Conservation (phyloP, 164 flowering plant species). For the Litsea cubeba region DNA sequence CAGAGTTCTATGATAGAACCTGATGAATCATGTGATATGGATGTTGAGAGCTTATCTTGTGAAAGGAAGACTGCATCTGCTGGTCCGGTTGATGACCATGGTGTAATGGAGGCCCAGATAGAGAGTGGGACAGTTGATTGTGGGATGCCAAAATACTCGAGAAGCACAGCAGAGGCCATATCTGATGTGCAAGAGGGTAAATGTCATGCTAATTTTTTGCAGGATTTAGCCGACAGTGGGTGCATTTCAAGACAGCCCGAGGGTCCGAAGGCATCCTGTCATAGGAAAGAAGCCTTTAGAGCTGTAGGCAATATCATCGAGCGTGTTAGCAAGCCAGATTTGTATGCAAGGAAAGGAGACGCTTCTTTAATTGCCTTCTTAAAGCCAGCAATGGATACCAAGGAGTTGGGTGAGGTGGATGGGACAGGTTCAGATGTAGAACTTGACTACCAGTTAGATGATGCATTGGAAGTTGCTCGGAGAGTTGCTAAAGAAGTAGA, state of each 20-base stretch:
- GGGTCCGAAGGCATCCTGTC: conserved; percentile 20
- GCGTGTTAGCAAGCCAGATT: conserved; percentile 18
- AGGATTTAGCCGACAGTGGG: conserved; percentile 20
- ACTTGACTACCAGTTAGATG: conserved; percentile 63
- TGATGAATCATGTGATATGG: conserved; percentile 14
- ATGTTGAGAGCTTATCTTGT: conserved; percentile 13
- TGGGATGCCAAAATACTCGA: conserved; percentile 10
- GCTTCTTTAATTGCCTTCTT: conserved; percentile 21
- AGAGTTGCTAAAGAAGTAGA: conserved; percentile 78
- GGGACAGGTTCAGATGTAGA: conserved; percentile 43
- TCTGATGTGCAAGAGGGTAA: conserved; percentile 23
- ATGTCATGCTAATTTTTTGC: conserved; percentile 12
- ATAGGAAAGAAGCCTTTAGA: conserved; percentile 26
- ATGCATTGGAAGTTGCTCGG: conserved; percentile 80
- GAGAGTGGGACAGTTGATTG: conserved; percentile 20
- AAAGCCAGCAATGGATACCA: conserved; percentile 17
- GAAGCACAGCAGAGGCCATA: conserved; percentile 7
- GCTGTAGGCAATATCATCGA: conserved; percentile 20
- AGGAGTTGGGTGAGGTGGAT: conserved; percentile 17
- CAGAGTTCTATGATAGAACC: conserved; percentile 17
- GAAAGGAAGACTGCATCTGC: conserved; percentile 1
- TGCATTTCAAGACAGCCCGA: conserved; percentile 16
- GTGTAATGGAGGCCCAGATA: conserved; percentile 18
- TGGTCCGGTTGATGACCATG: conserved; percentile 10
- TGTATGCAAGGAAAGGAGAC: conserved; percentile 12